Conservation (phyloP, 208 protist genomes). For the Sergeia podlipaevii region DNA sequence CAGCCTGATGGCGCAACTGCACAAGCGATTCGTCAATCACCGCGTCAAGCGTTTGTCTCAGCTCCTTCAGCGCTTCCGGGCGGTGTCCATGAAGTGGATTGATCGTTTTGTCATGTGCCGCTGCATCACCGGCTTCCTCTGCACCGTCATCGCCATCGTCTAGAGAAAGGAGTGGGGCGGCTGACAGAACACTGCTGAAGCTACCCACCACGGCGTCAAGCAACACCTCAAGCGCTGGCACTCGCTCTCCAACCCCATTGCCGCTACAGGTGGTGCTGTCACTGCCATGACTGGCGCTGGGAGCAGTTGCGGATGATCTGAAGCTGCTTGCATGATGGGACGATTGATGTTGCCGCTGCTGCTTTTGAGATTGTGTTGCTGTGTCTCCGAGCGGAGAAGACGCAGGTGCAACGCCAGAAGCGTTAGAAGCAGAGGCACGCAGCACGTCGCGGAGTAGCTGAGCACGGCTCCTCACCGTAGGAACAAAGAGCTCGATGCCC, state of each 20-base stretch:
- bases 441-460: constrained; percentile 66
- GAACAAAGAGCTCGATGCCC: constrained; percentile 78
- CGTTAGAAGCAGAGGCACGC: constrained; percentile 3
- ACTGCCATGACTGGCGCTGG: too few species aligned
- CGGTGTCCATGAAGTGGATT: not conserved
- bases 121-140: not conserved
- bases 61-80: constrained; percentile 19
- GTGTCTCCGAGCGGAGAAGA: too few species aligned
- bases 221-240: constrained; percentile 29
- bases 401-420: too few species aligned
- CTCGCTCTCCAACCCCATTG: too few species aligned
- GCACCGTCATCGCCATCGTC: not conserved
- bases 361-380: constrained; percentile 1
- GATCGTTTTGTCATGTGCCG: not conserved
- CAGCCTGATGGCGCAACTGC: constrained; percentile 14
- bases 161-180: constrained; percentile 18
- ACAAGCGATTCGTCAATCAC: constrained; percentile 34
- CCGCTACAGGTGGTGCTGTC: too few species aligned
- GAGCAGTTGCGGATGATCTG: not conserved
- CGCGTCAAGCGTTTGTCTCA: constrained; percentile 26
- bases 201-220: constrained; percentile 21
- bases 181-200: constrained; percentile 21
- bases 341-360: constrained; percentile 7
- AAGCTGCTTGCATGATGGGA: constrained; percentile 1
- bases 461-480: constrained; percentile 47